Conservation (phyloP, 495 filamentous ascomycete genomes). For the Podospora appendiculata region DNA sequence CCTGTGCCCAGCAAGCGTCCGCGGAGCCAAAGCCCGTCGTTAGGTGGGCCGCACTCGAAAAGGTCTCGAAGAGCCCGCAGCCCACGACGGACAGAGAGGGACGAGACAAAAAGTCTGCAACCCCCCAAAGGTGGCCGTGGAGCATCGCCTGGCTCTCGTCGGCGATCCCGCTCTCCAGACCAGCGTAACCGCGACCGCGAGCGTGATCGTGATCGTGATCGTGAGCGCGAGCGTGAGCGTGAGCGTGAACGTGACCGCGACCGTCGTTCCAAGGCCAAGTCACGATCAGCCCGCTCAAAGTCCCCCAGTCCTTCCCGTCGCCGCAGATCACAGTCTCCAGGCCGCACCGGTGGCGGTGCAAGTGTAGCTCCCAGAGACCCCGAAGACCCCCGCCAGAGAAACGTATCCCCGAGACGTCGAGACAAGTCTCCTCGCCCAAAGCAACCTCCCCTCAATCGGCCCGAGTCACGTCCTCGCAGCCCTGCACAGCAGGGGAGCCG, state of each 20-base stretch:
- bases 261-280: conserved; percentile 15
- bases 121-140: conserved; percentile 11
- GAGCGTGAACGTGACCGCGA: background rate
- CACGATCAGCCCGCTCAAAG: conserved; percentile 21
- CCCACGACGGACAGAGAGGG: conserved; percentile 21
- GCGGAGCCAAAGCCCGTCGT: conserved; percentile 28
- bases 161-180: conserved; percentile 25
- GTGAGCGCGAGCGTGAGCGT: no score
- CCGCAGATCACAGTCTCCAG: conserved; percentile 16
- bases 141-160: conserved; percentile 17
- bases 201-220: background rate
- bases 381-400: conserved; percentile 7
- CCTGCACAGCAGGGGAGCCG: conserved; percentile 19
- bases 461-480: conserved; percentile 26
- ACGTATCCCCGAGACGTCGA: conserved; percentile 17
- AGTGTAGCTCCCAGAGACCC: background rate
- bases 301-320: conserved; percentile 19
- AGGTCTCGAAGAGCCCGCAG: conserved; percentile 27
- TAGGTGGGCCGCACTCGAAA: conserved; percentile 22
- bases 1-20: conserved; percentile 31
- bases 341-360: background rate
- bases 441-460: conserved; percentile 19
- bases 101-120: conserved; percentile 13
- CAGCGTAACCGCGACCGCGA: conserved; percentile 6
- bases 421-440: conserved; percentile 24